These are phyloP conservation scores for Toxoplasma gondii DNA, from an alignment of 169 alveolate genomes.

Conservation along the genomic window DNA sequence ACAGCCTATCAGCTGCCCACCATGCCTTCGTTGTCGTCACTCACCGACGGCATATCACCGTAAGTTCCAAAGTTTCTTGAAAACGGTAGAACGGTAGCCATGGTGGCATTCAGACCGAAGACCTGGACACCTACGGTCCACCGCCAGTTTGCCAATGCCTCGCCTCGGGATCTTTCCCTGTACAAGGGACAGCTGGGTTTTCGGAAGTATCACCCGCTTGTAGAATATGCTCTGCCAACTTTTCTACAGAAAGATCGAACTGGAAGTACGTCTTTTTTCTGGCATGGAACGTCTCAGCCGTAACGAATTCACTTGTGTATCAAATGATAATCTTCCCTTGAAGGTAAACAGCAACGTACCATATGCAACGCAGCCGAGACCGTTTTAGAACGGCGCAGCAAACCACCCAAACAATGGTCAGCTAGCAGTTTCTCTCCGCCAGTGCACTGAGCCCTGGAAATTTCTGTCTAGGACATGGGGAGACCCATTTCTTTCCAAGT, in stretches of 20 bases:
- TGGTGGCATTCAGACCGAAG: not conserved
- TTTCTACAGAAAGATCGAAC: constrained; percentile 17
- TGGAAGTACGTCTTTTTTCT: not conserved
- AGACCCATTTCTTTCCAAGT: constrained; percentile 62
- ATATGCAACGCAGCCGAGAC: not conserved
- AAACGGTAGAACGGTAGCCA: not conserved
- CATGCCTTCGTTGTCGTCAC: not conserved
- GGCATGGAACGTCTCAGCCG: not conserved
- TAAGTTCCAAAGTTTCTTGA: not conserved
- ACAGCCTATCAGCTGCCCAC: constrained; percentile 29
- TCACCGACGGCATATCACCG: not conserved
- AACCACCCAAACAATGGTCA: constrained; percentile 64
- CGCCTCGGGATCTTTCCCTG: constrained; percentile 59
- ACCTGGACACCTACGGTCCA: constrained; percentile 49
- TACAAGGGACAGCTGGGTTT: constrained; percentile 60
- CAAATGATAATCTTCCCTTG: not conserved
- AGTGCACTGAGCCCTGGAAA: not conserved
- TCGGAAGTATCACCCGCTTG: constrained; percentile 45
- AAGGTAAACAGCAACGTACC: not conserved
- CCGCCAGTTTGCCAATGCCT: constrained; percentile 41
- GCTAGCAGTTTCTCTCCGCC: not conserved
- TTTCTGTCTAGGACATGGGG: constrained; percentile 68
- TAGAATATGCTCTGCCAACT: constrained; percentile 50
- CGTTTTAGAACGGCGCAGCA: not conserved
- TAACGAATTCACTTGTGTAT: not conserved